Evolutionary conservation across 139 green algal genomes (phyloP), one percentile per base, ranked within the genome.

Genomic region (Edaphochlamys debaryana): DNA sequence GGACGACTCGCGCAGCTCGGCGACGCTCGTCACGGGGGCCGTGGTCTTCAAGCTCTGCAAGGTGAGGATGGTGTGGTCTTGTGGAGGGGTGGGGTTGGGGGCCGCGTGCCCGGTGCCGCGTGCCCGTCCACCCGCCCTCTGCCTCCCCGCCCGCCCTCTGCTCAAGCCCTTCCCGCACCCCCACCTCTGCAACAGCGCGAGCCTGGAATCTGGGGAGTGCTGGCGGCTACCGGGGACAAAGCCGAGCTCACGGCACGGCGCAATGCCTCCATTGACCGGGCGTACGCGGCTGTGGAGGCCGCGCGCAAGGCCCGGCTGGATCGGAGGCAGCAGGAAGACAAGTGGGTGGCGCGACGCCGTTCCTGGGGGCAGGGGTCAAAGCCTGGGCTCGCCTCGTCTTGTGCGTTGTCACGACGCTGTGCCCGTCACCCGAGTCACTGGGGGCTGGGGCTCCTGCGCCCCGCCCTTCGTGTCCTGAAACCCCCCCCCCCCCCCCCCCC

Each of bases 191-290:
- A 9, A 48, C 85, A 94, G 91, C 78, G 48, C 52, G 50, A 80
- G 29, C 62, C 82, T n/a, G 85, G 87, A 0, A 40, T 91, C 6
- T 94, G 91, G 91, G 85, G 85, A 20, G 62, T 40, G 2, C 79
- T 94, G 50, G 64, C 60, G 52, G 76, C 87, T 7, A 58, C 71
- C 15, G 89, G 88, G 1, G 72, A 85, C 56, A 88, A 87, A 50
- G 72, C 85, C 22, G 58, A 63, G 3, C 64, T 91, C 50, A 69
- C 72, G 30, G 22, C 40, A 34, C 74, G 86, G 41, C 71, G 91
- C n/a, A 88, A 93, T 36, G 88, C 69, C 17, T 93, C 90, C 45
- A 86, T 93, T 0, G 88, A 89, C 23, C 48, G 85, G 7, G 85
- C 87, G 3, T 88, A 93, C 79, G 40, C 41, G 17, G 60, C 42